These are phyloP conservation scores for Tetrahymena malaccensis DNA, from an alignment of 73 alveolate genomes.

Conservation along the genomic window DNA sequence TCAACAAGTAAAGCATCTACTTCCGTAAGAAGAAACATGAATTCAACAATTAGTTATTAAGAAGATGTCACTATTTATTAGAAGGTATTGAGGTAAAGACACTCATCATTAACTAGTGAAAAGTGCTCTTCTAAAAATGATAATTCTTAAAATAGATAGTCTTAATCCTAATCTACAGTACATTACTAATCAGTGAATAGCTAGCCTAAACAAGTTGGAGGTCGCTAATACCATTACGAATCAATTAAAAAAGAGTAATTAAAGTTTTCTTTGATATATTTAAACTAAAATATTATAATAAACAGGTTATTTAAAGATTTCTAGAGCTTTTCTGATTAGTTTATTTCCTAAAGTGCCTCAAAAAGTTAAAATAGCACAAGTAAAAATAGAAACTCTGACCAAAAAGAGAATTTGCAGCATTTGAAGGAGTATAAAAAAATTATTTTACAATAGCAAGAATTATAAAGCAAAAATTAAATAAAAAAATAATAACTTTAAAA, in stretches of 20 bases:
- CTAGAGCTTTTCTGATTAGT: background rate
- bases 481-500: background rate
- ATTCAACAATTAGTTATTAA: background rate
- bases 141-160: background rate
- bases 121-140: background rate
- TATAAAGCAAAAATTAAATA: background rate
- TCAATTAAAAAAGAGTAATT: background rate
- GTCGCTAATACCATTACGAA: background rate
- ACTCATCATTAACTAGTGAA: background rate
- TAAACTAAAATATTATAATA: background rate
- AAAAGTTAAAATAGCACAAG: background rate
- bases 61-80: background rate
- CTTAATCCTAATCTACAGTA: background rate
- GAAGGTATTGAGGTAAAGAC: background rate
- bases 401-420: background rate
- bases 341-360: background rate
- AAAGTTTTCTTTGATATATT: background rate
- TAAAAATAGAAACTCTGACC: background rate
- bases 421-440: background rate
- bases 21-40: background rate
- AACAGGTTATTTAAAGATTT: background rate
- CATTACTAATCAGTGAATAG: background rate
- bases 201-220: background rate
- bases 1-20: background rate
- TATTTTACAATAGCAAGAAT: background rate